Conservation (phyloP, 306 rosid genomes). For the Biancaea sappan region DNA sequence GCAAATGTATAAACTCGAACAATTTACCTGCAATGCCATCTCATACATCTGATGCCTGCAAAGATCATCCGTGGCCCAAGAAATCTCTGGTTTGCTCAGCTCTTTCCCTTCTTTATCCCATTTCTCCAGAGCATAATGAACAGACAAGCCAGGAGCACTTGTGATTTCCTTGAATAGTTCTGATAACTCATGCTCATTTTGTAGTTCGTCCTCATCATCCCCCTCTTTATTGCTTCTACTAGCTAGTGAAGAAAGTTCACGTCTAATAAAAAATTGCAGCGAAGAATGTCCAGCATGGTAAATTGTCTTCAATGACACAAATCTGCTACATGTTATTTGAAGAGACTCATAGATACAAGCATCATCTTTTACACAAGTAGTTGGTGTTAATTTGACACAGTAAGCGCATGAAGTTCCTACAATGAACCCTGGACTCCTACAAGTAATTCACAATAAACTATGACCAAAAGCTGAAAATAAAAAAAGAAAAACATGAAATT, state of each 20-base stretch:
- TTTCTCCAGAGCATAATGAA: conserved; percentile 54
- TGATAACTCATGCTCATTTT: conserved; percentile 49
- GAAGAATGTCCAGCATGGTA: conserved; percentile 34
- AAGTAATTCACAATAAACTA: too few species aligned
- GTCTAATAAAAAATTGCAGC: conserved; percentile 34
- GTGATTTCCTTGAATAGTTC: conserved; percentile 54
- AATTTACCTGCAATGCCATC: conserved; percentile 80
- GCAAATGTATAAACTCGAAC: too few species aligned
- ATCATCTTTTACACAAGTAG: too few species aligned
- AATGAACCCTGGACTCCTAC: too few species aligned
- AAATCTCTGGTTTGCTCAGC: conserved; percentile 49
- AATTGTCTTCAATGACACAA: conserved; percentile 32
- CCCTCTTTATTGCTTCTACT: conserved; percentile 63
- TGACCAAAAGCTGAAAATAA: too few species aligned
- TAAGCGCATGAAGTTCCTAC: too few species aligned
- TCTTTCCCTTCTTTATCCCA: conserved; percentile 75
- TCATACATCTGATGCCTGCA: conserved; percentile 60
- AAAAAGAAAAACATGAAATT: too few species aligned
- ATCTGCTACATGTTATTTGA: conserved; percentile 24
- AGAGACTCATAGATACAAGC: too few species aligned
- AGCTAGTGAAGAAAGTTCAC: conserved; percentile 76
- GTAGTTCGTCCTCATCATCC: conserved; percentile 47
- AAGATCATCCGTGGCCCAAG: conserved; percentile 47
- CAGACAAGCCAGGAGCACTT: conserved; percentile 42
- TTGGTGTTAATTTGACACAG: too few species aligned